phyloP scores from a whole-genome alignment of 768 basidiomycete genomes.

The Tylopilus rubrobrunneus region DNA sequence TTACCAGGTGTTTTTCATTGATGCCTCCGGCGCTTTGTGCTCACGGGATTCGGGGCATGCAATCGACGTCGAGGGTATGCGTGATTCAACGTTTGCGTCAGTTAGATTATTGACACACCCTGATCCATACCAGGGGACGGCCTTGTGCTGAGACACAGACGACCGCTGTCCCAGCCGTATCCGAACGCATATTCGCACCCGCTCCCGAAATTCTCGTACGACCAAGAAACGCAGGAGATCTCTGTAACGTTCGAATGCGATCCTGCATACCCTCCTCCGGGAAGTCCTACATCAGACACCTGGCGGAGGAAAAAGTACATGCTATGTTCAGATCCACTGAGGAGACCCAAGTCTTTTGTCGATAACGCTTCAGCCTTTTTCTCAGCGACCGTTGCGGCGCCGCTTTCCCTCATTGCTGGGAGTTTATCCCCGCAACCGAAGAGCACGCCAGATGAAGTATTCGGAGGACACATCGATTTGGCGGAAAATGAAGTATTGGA shows the following conservation, averaged over 20 bases:
- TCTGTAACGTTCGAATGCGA: slow-evolving; percentile 57
- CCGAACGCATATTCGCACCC: slow-evolving; percentile 78
- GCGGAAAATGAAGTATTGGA: slow-evolving; percentile 76
- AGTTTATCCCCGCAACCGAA: slow-evolving; percentile 28
- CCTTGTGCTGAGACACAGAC: slow-evolving; percentile 71
- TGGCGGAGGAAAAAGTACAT: slow-evolving; percentile 64
- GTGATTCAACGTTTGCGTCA: neutral
- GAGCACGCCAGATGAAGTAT: slow-evolving; percentile 65
- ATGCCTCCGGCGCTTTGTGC: slow-evolving; percentile 71
- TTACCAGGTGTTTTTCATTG: slow-evolving; percentile 79
- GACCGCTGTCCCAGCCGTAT: slow-evolving; percentile 72
- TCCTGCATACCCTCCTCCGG: slow-evolving; percentile 53
- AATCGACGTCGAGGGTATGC: slow-evolving; percentile 69
- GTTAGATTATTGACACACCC: slow-evolving; percentile 4
- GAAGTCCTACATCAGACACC: slow-evolving; percentile 32
- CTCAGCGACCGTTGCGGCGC: slow-evolving; percentile 54
- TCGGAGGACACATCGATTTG: slow-evolving; percentile 64
- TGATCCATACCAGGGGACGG: slow-evolving; percentile 44
- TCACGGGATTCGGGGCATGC: slow-evolving; percentile 80
- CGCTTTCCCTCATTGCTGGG: slow-evolving; percentile 52
- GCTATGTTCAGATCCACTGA: slow-evolving; percentile 61
- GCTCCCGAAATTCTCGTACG: slow-evolving; percentile 66
- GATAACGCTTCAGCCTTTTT: slow-evolving; percentile 70
- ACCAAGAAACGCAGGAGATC: slow-evolving; percentile 52
- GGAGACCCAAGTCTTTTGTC: slow-evolving; percentile 64